Conservation (phyloP, 129 eudicot genomes). For the Flaveria sonorensis region DNA sequence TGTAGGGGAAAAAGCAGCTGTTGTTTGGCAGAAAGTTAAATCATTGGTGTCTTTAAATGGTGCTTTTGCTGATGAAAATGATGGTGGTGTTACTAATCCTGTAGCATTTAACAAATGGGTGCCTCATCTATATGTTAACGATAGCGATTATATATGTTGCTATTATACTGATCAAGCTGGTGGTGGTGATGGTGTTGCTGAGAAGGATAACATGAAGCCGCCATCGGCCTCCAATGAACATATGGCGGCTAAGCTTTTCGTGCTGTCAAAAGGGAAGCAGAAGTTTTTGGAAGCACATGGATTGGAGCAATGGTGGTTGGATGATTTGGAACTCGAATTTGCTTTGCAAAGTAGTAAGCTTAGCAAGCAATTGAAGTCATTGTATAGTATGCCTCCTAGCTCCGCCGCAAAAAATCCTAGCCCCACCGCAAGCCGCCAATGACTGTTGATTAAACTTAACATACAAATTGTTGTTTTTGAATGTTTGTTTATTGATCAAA, state of each 20-base stretch:
- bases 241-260: slow-evolving; percentile 72
- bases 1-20: too few relatives aligned
- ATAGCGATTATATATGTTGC: too few relatives aligned
- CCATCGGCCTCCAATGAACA: neutral
- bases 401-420: slow-evolving; percentile 23
- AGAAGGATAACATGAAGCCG: slow-evolving; percentile 54
- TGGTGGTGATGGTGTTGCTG: slow-evolving; percentile 4
- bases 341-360: slow-evolving; percentile 76
- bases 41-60: too few relatives aligned
- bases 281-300: slow-evolving; percentile 92
- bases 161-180: too few relatives aligned
- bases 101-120: too few relatives aligned
- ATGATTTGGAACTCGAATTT: slow-evolving; percentile 79
- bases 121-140: too few relatives aligned
- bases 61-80: too few relatives aligned
- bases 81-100: too few relatives aligned
- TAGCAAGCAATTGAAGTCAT: slow-evolving; percentile 73
- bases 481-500: slow-evolving; percentile 4
- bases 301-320: slow-evolving; percentile 97
- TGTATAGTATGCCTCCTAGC: slow-evolving; percentile 59
- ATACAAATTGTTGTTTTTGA: neutral
- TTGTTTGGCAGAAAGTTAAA: too few relatives aligned
- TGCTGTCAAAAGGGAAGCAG: slow-evolving; percentile 80
- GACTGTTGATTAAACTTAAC: slow-evolving; percentile 1
- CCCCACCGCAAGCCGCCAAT: neutral